Percentiles rank a stretch among this genome's conserved stretches.
phyloP scores from a whole-genome alignment of 2,329 filamentous ascomycete species.

The Botrytis hyacinthi region DNA sequence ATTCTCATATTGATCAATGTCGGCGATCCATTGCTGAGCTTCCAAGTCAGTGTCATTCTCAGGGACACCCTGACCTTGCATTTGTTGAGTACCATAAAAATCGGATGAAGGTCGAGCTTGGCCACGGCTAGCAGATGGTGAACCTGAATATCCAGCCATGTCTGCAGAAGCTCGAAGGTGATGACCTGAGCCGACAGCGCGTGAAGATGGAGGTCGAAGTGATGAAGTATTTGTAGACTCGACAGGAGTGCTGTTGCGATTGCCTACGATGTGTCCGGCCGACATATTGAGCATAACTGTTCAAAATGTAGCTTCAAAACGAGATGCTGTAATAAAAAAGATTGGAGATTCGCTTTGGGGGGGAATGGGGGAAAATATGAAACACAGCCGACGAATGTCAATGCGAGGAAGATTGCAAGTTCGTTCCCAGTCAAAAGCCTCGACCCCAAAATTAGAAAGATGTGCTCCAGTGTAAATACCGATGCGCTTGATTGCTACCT shows the following conservation, averaged over 20 bases:
- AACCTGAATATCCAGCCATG: constrained; percentile 78
- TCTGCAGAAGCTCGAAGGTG: constrained; percentile 94
- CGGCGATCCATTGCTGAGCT: constrained; percentile 97
- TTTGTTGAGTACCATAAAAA: constrained; percentile 76
- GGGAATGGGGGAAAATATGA: constrained; percentile 14
- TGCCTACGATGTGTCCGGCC: constrained; percentile 57
- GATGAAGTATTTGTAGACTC: constrained; percentile 80
- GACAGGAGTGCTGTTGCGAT: constrained; percentile 89
- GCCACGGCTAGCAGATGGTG: constrained; percentile 56
- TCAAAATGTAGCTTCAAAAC: neutral
- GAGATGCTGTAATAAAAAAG: constrained; percentile 18
- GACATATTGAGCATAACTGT: constrained; percentile 51
- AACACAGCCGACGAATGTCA: constrained; percentile 20
- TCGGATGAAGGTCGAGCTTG: constrained; percentile 94
- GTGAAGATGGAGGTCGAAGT: constrained; percentile 77
- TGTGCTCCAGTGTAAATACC: constrained; percentile 29
- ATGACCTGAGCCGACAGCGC: constrained; percentile 74
- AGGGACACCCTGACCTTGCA: constrained; percentile 62
- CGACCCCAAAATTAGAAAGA: constrained; percentile 30
- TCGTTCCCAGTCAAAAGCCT: constrained; percentile 23
- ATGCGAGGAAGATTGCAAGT: constrained; percentile 29
- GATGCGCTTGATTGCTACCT: constrained; percentile 29
- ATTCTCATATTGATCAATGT: constrained; percentile 99
- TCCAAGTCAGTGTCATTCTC: constrained; percentile 87
- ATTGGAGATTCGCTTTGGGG: constrained; percentile 14